These are phyloP conservation scores for Trichoderma lentiforme DNA, from an alignment of 2,329 filamentous ascomycete genomes.

Conservation along the genomic window DNA sequence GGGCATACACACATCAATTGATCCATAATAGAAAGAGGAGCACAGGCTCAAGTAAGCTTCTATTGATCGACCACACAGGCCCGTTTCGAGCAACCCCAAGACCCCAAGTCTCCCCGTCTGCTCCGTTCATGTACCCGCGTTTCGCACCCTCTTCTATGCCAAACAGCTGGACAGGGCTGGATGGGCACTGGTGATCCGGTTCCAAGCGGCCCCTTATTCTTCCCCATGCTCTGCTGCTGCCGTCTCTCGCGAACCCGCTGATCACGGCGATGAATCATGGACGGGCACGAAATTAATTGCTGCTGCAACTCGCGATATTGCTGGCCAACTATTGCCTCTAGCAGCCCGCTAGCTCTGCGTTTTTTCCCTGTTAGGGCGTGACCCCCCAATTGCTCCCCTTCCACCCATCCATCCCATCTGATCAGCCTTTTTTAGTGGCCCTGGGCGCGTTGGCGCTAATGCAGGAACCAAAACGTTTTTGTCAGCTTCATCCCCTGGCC, in stretches of 20 bases:
- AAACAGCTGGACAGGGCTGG: neutral
- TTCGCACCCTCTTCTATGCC: neutral
- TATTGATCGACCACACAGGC: neutral
- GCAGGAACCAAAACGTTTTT: slow-evolving; percentile 23
- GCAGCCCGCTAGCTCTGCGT: neutral
- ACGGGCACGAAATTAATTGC: neutral
- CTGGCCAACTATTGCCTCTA: slow-evolving; percentile 15
- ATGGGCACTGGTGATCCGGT: neutral
- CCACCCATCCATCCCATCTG: slow-evolving; percentile 9
- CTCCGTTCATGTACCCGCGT: neutral
- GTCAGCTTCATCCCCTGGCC: neutral
- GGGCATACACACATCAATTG: neutral
- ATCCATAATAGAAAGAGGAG: neutral
- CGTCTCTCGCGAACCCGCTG: neutral
- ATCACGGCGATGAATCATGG: slow-evolving; percentile 10
- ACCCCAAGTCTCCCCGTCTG: neutral
- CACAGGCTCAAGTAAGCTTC: neutral
- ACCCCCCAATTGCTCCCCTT: neutral
- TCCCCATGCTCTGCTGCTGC: neutral
- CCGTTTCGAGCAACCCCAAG: neutral
- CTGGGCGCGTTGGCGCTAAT: slow-evolving; percentile 21
- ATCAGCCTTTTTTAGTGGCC: slow-evolving; percentile 18
- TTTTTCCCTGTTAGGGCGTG: neutral
- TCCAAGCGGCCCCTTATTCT: slow-evolving; percentile 5
- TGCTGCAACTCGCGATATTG: slow-evolving; percentile 5